phyloP scores from a whole-genome alignment of 345 rosid genomes.

The Hypericum androsaemum region DNA sequence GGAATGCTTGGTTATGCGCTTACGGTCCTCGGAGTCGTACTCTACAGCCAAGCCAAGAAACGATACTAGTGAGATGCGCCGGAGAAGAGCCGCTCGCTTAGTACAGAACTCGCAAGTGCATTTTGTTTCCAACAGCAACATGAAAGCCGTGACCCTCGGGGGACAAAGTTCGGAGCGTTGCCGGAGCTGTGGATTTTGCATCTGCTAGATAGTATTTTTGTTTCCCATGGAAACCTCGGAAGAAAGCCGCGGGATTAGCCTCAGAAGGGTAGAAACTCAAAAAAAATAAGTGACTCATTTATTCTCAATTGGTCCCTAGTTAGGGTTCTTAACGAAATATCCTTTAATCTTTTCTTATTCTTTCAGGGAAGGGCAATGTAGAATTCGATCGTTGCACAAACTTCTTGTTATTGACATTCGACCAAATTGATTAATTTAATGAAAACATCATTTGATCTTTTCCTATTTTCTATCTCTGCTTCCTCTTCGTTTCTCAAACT shows the following conservation, averaged over 20 bases:
- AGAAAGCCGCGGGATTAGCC: too few species aligned
- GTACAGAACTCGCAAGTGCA: too few species aligned
- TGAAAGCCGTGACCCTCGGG: too few species aligned
- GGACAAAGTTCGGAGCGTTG: too few species aligned
- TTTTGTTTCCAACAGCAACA: too few species aligned
- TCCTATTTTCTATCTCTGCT: constrained; percentile 3
- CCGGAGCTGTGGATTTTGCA: too few species aligned
- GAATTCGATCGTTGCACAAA: constrained; percentile 27
- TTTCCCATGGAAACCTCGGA: too few species aligned
- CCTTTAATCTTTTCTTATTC: constrained; percentile 23
- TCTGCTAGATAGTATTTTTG: too few species aligned
- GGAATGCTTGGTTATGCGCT: constrained; percentile 54
- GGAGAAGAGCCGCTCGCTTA: too few species aligned
- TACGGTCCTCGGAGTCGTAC: constrained; percentile 40
- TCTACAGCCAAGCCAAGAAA: constrained; percentile 49
- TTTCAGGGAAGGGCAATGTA: constrained; percentile 23
- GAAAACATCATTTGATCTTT: constrained; percentile 13
- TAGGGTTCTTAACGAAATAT: constrained; percentile 27
- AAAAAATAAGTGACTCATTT: constrained; percentile 25
- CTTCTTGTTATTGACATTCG: constrained; percentile 41
- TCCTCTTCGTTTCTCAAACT: neutral
- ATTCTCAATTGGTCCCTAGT: constrained; percentile 21
- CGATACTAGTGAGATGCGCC: constrained; percentile 23
- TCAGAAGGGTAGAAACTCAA: too few species aligned
- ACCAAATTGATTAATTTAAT: constrained; percentile 47